Base-by-base conservation (phyloP, 768 basidiomycete genomes). In the Agrocybe pediades region DNA sequence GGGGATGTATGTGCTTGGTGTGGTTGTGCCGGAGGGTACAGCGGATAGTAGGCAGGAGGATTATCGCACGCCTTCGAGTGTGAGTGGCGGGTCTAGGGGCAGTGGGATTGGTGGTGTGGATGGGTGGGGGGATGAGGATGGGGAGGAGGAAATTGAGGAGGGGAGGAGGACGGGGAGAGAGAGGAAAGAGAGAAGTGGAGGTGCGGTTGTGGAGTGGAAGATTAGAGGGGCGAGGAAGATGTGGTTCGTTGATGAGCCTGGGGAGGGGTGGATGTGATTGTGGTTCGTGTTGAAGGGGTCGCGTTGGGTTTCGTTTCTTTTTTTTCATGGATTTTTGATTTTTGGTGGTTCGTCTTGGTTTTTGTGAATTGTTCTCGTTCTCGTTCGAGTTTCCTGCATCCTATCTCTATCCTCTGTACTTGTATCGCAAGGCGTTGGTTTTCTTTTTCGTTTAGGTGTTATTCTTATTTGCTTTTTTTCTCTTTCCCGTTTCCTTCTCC, bases 171-270 rank as follows among this genome's bases (percentile, higher is more conserved):
- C 27, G 57, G 56, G 49, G 55, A 48, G 13, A 49, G 45, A 9
- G 42, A 30, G 29, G 55, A 48, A 19, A 53, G 24, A 17, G 4
- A 17, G 39, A 13, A 15, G 49, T 46, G 6, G 33, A 36, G 64
- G 65, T 23, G 61, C 61, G 9, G 74, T 95, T 21, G 86, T 84
- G 6, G 92, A 94, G 66, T 95, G 90, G 88, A 75, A 79, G 41
- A 75, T 95, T 48, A 75, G 81, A 19, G 87, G 86, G 4, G 81
- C 84, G 13, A 86, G 86, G 57, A 88, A 87, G 74, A 73, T 81
- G 46, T 91, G 87, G 87, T 90, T 86, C 85, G 70, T 75, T 41
- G 79, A 74, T 58, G 74, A n/a, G 11, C 33, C 33, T 36, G 33
- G 33, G 13, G 33, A 76, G 42, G 68, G 68, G 24, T 81, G 80